A percentile compares a stretch with the other conserved stretches of the same genome.
Evolutionary conservation across 176 grass and related monocot species (phyloP).

Genomic region (Musa beccarii): DNA sequence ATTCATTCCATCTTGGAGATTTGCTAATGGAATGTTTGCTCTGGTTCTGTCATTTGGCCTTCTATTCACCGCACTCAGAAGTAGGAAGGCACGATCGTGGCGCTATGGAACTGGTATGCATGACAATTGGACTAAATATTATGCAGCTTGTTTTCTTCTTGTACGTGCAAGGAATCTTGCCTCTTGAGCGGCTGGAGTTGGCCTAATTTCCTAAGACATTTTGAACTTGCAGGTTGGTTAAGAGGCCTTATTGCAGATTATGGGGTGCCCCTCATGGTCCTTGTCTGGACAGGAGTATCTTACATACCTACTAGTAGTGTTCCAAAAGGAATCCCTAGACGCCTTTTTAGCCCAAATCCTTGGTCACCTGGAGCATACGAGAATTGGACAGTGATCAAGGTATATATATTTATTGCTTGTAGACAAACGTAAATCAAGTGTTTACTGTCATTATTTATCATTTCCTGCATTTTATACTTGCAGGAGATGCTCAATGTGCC

Average conservation of each 20-base stretch:
- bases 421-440: neutral
- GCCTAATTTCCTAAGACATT: neutral
- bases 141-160: neutral
- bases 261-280: slow-evolving; percentile 93
- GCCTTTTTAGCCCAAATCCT: slow-evolving; percentile 95
- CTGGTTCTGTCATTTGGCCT: slow-evolving; percentile 89
- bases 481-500: slow-evolving; percentile 93
- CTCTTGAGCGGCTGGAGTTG: neutral
- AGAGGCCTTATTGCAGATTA: slow-evolving; percentile 88
- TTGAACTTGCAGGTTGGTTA: slow-evolving; percentile 50
- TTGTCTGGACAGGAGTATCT: slow-evolving; percentile 96
- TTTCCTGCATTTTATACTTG: slow-evolving; percentile 10
- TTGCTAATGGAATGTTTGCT: slow-evolving; percentile 95
- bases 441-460: neutral
- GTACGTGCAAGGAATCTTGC: too few species aligned
- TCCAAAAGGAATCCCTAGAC: slow-evolving; percentile 78
- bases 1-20: slow-evolving; percentile 75
- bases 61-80: slow-evolving; percentile 74
- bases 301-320: slow-evolving; percentile 69
- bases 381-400: slow-evolving; percentile 96
- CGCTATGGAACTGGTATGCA: slow-evolving; percentile 80
- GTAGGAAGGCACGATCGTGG: slow-evolving; percentile 95
- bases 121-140: neutral
- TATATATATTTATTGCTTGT: slow-evolving; percentile 1
- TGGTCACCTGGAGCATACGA: slow-evolving; percentile 97